Conservation (phyloP, 345 rosid species). For the Crucihimalaya himalaica region DNA sequence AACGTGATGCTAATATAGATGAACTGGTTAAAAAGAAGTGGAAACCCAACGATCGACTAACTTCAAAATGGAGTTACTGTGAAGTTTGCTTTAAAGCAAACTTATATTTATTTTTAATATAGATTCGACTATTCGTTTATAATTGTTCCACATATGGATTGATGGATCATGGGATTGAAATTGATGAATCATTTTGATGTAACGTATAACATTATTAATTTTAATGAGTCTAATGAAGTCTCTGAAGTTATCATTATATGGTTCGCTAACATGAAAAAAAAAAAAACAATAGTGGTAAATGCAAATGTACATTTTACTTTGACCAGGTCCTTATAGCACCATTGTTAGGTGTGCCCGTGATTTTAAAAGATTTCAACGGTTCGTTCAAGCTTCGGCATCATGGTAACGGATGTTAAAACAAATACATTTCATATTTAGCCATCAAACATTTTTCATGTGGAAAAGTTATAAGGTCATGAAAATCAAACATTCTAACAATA, state of each 20-base stretch:
- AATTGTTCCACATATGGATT: background rate
- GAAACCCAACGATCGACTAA: background rate
- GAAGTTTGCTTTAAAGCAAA: too few species aligned
- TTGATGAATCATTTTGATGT: background rate
- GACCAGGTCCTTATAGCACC: background rate
- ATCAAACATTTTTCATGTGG: background rate
- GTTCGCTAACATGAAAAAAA: too few species aligned
- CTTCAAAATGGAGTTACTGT: too few species aligned
- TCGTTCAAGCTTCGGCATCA: background rate
- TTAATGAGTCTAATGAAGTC: background rate
- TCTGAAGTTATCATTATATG: background rate
- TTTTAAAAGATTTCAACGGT: background rate
- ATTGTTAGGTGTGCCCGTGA: background rate
- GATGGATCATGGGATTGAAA: slow-evolving; percentile 1
- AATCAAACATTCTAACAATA: background rate
- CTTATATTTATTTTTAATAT: background rate
- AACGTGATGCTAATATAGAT: background rate
- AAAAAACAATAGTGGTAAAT: background rate
- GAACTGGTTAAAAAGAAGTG: background rate
- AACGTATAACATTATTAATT: background rate
- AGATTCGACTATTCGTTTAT: slow-evolving; percentile 7
- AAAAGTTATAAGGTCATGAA: background rate
- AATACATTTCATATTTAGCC: too few species aligned
- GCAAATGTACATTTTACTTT: background rate
- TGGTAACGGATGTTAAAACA: background rate